phyloP scores from a whole-genome alignment of 768 basidiomycete species.

The Erythrobasidium yunnanense region DNA sequence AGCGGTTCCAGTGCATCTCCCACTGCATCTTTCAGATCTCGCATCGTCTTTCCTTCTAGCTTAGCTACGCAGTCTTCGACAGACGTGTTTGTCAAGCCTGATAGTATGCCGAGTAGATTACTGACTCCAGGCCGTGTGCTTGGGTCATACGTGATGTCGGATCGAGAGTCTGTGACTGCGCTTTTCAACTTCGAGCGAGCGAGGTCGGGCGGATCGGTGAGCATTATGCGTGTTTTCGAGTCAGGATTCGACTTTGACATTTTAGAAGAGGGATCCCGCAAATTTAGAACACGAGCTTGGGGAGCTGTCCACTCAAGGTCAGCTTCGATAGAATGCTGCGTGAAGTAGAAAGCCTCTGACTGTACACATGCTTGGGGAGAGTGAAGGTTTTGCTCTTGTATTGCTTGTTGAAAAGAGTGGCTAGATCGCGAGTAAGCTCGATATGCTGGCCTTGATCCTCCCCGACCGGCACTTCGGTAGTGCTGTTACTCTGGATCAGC shows the following conservation, averaged over 20 bases:
- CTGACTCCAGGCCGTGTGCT: slow-evolving; percentile 65
- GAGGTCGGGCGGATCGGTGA: slow-evolving; percentile 59
- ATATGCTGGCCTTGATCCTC: slow-evolving; percentile 94
- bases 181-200: slow-evolving; percentile 62
- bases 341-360: slow-evolving; percentile 46
- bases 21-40: slow-evolving; percentile 62
- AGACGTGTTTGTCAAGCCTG: slow-evolving; percentile 55
- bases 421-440: slow-evolving; percentile 73
- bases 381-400: slow-evolving; percentile 53
- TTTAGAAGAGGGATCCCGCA: slow-evolving; percentile 71
- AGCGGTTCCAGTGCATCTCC: slow-evolving; percentile 60
- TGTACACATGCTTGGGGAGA: slow-evolving; percentile 59
- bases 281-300: slow-evolving; percentile 69
- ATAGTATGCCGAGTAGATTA: slow-evolving; percentile 68
- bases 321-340: not conserved
- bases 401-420: slow-evolving; percentile 62
- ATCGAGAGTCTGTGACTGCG: slow-evolving; percentile 74
- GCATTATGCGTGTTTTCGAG: slow-evolving; percentile 64
- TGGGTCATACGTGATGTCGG: slow-evolving; percentile 70
- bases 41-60: slow-evolving; percentile 50
- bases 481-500: slow-evolving; percentile 46
- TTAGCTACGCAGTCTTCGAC: slow-evolving; percentile 36
- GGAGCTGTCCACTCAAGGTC: slow-evolving; percentile 49
- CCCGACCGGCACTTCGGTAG: slow-evolving; percentile 89
- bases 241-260: slow-evolving; percentile 92